phyloP scores from a whole-genome alignment of 1,284 basidiomycete genomes.

The Apiotrichum siamense region DNA sequence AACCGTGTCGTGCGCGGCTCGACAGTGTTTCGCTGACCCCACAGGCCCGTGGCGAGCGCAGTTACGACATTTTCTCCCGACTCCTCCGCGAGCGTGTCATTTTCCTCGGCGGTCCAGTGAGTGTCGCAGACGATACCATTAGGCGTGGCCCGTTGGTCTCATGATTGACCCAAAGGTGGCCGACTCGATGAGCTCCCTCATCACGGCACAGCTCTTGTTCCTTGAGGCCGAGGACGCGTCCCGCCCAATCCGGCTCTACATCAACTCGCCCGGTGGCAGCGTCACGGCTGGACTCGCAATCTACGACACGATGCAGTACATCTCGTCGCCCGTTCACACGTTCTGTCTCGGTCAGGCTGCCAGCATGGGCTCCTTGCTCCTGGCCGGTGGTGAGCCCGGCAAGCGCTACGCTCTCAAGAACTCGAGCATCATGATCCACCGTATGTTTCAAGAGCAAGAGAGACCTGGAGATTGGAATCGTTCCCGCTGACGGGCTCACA shows the following conservation, averaged over 20 bases:
- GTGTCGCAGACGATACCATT: background rate
- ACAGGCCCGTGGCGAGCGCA: constrained; percentile 82
- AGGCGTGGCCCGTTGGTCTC: background rate
- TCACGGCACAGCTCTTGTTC: constrained; percentile 84
- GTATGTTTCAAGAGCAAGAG: too few species aligned
- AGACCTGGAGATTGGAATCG: too few species aligned
- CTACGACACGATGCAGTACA: constrained; percentile 85
- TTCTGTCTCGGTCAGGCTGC: constrained; percentile 89
- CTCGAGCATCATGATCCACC: constrained; percentile 93
- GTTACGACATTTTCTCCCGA: constrained; percentile 90
- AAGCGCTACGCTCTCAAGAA: constrained; percentile 84
- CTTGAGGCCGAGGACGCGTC: constrained; percentile 87
- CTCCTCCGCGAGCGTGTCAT: constrained; percentile 83
- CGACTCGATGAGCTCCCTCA: constrained; percentile 73
- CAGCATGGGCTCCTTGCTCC: constrained; percentile 84
- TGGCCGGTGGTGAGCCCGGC: constrained; percentile 77
- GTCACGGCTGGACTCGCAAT: constrained; percentile 90
- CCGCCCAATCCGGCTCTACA: constrained; percentile 87
- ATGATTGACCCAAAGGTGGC: constrained; percentile 56
- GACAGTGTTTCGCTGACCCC: background rate
- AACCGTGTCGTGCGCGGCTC: too few species aligned
- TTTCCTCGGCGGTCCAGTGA: constrained; percentile 61
- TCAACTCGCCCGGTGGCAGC: constrained; percentile 89
- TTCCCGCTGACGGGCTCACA: too few species aligned
- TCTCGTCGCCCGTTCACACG: constrained; percentile 86